A percentile compares a stretch with the other conserved stretches of the same genome.
Conservation (phyloP, 2,329 filamentous ascomycete genomes). For the Aspergillus texensis region DNA sequence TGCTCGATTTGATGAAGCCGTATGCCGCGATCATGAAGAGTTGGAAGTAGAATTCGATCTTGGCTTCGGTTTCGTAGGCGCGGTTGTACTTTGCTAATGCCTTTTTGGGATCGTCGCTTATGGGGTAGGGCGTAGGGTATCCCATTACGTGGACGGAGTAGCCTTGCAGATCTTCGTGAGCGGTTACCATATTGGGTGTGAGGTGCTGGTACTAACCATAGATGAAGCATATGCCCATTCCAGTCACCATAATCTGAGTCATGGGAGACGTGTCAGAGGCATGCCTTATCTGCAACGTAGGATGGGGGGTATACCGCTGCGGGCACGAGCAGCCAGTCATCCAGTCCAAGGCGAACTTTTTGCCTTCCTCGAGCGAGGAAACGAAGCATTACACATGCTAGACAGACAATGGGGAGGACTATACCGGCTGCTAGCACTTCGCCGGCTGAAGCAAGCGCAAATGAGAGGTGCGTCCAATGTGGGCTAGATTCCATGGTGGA, state of each 20-base stretch:
- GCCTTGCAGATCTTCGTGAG: not conserved
- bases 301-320: not conserved
- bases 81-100: not conserved
- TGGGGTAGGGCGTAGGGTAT: not conserved
- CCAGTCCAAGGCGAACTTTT: not conserved
- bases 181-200: not conserved
- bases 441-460: not conserved
- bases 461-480: not conserved
- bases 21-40: not conserved
- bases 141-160: not conserved
- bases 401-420: not conserved
- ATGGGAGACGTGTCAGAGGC: not conserved
- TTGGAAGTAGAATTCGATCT: not conserved
- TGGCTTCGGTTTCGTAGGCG: not conserved
- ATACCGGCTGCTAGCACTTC: not conserved
- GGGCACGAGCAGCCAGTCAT: not conserved
- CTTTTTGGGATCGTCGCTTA: not conserved
- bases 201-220: not conserved
- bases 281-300: not conserved
- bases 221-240: not conserved
- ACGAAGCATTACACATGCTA: not conserved
- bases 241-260: not conserved
- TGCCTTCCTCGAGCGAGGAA: not conserved
- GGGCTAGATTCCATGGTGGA: not conserved
- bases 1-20: not conserved